A percentile compares a stretch with the other conserved stretches of the same genome.
Evolutionary conservation across 371 early-diverging fungal species (phyloP).

Genomic region (Aphelidium insulamus): DNA sequence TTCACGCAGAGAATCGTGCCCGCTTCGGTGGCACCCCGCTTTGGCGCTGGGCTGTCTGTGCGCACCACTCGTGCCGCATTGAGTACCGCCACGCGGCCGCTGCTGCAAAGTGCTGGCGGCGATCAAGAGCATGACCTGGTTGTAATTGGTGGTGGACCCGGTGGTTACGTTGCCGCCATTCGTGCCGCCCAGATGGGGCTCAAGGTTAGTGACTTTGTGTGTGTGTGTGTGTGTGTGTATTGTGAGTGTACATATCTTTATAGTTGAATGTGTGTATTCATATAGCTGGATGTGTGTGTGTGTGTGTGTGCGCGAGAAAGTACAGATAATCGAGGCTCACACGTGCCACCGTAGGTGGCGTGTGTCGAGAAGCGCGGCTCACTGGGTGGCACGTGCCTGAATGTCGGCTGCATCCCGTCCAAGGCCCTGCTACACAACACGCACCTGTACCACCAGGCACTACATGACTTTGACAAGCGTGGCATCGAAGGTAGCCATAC

Average conservation of each 20-base stretch:
- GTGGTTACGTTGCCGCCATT: constrained; percentile 96
- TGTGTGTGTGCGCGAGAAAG: background rate
- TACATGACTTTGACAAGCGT: constrained; percentile 73
- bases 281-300: too few species aligned
- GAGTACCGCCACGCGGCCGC: too few species aligned
- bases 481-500: constrained; percentile 57
- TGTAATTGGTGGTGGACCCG: constrained; percentile 90
- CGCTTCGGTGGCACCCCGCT: too few species aligned
- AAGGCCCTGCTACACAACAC: constrained; percentile 96
- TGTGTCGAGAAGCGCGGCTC: constrained; percentile 91
- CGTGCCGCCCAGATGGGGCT: constrained; percentile 94
- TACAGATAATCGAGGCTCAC: background rate
- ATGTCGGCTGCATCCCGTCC: constrained; percentile 97
- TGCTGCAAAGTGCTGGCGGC: too few species aligned
- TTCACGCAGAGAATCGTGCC: too few species aligned
- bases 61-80: too few species aligned
- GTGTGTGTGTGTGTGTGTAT: too few species aligned
- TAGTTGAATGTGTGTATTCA: too few species aligned
- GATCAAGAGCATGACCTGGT: constrained; percentile 50
- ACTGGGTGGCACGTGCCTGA: constrained; percentile 93
- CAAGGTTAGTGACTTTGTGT: too few species aligned
- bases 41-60: too few species aligned
- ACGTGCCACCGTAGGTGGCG: constrained; percentile 52
- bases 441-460: constrained; percentile 80
- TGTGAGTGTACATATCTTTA: too few species aligned